These are phyloP conservation scores for Tuber indicum DNA, from an alignment of 495 filamentous ascomycete genomes.

Conservation along the genomic window DNA sequence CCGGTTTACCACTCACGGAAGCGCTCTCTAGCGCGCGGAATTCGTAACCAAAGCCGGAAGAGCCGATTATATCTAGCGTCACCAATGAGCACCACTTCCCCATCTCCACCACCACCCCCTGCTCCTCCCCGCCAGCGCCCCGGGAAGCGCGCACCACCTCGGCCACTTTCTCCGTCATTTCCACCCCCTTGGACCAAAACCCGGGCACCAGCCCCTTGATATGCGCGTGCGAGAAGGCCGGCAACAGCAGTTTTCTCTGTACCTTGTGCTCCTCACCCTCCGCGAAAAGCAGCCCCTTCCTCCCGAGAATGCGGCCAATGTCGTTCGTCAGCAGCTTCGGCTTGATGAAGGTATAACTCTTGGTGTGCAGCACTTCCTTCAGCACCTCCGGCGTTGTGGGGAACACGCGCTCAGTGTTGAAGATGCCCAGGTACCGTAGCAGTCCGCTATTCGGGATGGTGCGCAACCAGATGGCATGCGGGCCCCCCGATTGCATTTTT, in stretches of 20 bases:
- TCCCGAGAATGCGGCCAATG: conserved; percentile 68
- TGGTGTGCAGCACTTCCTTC: conserved; percentile 56
- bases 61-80: conserved; percentile 82
- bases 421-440: conserved; percentile 64
- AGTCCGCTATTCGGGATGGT: conserved; percentile 77
- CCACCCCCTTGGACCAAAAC: conserved; percentile 56
- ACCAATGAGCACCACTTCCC: conserved; percentile 50
- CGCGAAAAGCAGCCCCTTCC: conserved; percentile 48
- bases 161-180: background rate
- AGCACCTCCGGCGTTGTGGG: conserved; percentile 60
- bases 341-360: conserved; percentile 75
- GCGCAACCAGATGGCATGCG: conserved; percentile 49
- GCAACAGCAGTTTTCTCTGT: conserved; percentile 74
- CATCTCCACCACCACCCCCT: conserved; percentile 14
- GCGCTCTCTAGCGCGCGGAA: conserved; percentile 65
- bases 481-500: conserved; percentile 10
- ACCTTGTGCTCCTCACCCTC: conserved; percentile 52
- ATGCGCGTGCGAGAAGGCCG: conserved; percentile 79
- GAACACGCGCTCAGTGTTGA: conserved; percentile 66
- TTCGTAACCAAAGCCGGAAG: conserved; percentile 58
- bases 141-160: conserved; percentile 45
- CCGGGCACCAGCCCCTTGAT: conserved; percentile 78
- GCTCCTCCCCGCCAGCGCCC: conserved; percentile 43
- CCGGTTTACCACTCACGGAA: conserved; percentile 6
- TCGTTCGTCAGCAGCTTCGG: conserved; percentile 52